Percentiles rank a stretch among this genome's conserved stretches.
Conservation (phyloP, 345 rosid genomes). For the Gynandropsis gynandra region DNA sequence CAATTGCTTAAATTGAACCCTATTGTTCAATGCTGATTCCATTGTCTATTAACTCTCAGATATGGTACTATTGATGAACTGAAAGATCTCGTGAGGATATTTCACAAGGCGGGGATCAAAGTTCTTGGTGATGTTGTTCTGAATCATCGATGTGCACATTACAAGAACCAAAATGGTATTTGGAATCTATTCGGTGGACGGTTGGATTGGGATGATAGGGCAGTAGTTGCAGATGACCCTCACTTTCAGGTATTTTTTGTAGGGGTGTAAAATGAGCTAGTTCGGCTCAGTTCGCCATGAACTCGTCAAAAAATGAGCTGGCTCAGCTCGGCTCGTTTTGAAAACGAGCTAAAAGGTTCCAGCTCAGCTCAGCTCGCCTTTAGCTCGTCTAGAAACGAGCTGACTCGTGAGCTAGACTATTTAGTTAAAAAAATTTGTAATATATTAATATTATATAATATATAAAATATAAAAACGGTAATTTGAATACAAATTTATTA, state of each 20-base stretch:
- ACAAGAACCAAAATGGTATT: constrained; percentile 72
- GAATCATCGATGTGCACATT: constrained; percentile 94
- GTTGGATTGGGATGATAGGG: constrained; percentile 89
- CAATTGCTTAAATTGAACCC: constrained; percentile 3
- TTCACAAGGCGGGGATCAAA: constrained; percentile 68
- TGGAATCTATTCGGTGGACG: constrained; percentile 97
- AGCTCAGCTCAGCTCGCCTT: no score
- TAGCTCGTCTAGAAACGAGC: no score
- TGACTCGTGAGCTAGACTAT: no score
- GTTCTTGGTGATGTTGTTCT: constrained; percentile 92
- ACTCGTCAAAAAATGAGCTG: no score
- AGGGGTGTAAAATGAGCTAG: no score
- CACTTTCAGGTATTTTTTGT: constrained; percentile 71
- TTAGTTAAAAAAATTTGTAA: no score
- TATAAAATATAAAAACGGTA: no score
- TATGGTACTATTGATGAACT: constrained; percentile 83
- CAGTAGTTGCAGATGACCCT: constrained; percentile 92
- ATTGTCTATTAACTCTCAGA: constrained; percentile 31
- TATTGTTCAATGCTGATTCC: constrained; percentile 11
- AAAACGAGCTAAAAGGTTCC: no score
- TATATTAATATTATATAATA: no score
- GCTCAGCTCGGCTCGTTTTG: no score
- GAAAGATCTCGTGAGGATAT: constrained; percentile 57
- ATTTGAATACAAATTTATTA: no score
- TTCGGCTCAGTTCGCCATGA: no score